Percentiles rank a stretch among this genome's conserved stretches.
Evolutionary conservation across 2,329 filamentous ascomycete genomes (phyloP).

Genomic region (Colletotrichum somersetense): DNA sequence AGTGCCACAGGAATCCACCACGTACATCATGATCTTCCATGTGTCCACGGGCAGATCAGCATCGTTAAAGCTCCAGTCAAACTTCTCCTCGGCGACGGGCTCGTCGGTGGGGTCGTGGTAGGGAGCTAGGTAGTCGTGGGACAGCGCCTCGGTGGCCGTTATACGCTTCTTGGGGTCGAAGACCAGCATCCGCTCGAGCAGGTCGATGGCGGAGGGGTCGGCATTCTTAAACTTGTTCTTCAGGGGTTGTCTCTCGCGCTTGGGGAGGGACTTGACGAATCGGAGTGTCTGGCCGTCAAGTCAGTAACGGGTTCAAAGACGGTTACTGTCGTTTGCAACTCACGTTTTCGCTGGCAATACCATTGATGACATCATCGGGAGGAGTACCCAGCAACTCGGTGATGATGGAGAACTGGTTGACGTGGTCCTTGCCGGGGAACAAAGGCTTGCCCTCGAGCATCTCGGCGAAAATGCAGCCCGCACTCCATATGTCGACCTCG

Average conservation of each 20-base stretch:
- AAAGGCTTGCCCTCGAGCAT: constrained; percentile 99
- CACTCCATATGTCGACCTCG: constrained; percentile 99
- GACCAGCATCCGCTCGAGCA: constrained; percentile 96
- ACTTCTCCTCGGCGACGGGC: constrained; percentile 95
- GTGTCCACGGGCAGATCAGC: constrained; percentile 97
- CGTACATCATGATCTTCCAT: constrained; percentile 99
- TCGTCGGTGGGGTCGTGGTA: constrained; percentile 99
- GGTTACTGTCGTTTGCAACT: constrained; percentile 50
- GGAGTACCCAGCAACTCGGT: constrained; percentile 96
- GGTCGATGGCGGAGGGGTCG: constrained; percentile 85
- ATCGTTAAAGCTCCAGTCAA: constrained; percentile 99
- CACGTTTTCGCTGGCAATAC: constrained; percentile 97
- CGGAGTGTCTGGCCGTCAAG: constrained; percentile 78
- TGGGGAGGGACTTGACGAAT: constrained; percentile 97
- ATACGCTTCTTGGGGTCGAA: constrained; percentile 98
- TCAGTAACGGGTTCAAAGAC: not conserved
- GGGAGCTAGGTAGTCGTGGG: constrained; percentile 92
- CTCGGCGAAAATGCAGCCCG: constrained; percentile 98
- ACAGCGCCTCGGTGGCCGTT: constrained; percentile 85
- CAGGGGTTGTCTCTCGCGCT: constrained; percentile 90
- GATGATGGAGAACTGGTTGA: constrained; percentile 99
- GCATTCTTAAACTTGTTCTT: constrained; percentile 95
- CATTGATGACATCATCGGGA: constrained; percentile 98
- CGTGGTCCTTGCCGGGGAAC: constrained; percentile 98
- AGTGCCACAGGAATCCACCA: constrained; percentile 21